Evolutionary conservation across 1,284 basidiomycete genomes (phyloP).

Genomic region (Trametes hirsuta): DNA sequence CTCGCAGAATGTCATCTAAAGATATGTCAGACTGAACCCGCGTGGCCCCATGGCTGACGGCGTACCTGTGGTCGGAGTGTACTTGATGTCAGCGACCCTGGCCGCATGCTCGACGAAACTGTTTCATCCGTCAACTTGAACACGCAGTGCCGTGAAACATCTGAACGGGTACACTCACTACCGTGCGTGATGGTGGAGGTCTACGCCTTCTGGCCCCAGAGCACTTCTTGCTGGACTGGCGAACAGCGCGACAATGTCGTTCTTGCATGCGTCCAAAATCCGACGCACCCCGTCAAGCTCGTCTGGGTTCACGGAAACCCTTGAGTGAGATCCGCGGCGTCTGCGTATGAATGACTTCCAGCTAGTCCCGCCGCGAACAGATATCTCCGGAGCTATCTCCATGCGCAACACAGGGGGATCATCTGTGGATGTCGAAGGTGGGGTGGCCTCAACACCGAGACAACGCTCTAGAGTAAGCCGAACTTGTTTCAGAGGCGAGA

Average conservation of each 20-base stretch:
- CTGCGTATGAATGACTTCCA: slow-evolving; percentile 46
- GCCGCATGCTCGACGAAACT: slow-evolving; percentile 62
- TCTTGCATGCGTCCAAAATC: slow-evolving; percentile 56
- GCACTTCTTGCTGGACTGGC: slow-evolving; percentile 44
- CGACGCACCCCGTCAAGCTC: slow-evolving; percentile 47
- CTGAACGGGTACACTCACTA: slow-evolving; percentile 48
- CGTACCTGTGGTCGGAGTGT: slow-evolving; percentile 53
- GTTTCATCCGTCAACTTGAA: not conserved
- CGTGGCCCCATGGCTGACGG: not conserved
- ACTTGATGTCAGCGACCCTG: slow-evolving; percentile 53
- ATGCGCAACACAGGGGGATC: slow-evolving; percentile 13
- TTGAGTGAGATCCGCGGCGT: slow-evolving; percentile 11
- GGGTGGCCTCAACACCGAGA: slow-evolving; percentile 24
- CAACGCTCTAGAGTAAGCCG: slow-evolving; percentile 49
- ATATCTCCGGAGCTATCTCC: slow-evolving; percentile 38
- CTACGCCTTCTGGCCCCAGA: slow-evolving; percentile 46
- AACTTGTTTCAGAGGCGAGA: slow-evolving; percentile 58
- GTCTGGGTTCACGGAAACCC: slow-evolving; percentile 17
- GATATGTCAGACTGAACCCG: not conserved
- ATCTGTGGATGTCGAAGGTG: slow-evolving; percentile 11
- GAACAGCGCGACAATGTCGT: slow-evolving; percentile 60
- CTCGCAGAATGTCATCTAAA: slow-evolving; percentile 63
- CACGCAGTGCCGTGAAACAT: too few species aligned
- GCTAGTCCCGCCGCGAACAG: slow-evolving; percentile 48
- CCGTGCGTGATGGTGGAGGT: slow-evolving; percentile 57